Evolutionary conservation across 805 yeast species (phyloP).

Genomic region (Cyberlindnera nakhonratchasimensis): DNA sequence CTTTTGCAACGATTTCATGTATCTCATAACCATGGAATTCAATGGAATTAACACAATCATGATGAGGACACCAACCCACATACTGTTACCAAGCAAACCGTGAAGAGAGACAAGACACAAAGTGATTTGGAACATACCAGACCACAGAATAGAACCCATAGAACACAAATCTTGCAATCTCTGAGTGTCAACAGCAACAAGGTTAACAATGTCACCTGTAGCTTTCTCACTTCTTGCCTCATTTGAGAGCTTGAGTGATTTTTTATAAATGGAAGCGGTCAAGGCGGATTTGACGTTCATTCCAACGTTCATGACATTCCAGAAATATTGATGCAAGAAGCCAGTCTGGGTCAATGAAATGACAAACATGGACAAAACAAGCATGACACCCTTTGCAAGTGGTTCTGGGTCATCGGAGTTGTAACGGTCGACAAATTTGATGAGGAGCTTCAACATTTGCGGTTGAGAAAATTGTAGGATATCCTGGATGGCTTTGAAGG

Average conservation of each 20-base stretch:
- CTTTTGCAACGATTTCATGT: conserved; percentile 72
- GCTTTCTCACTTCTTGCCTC: conserved; percentile 69
- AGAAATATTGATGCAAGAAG: conserved; percentile 73
- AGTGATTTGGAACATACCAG: conserved; percentile 86
- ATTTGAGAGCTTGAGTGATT: conserved; percentile 63
- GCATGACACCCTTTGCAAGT: conserved; percentile 68
- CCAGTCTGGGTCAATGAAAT: conserved; percentile 77
- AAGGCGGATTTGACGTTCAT: conserved; percentile 71
- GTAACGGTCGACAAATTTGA: conserved; percentile 51
- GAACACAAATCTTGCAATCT: conserved; percentile 81
- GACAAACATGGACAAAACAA: conserved; percentile 70
- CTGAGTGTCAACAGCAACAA: conserved; percentile 93
- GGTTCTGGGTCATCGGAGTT: conserved; percentile 44
- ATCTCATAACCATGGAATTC: conserved; percentile 64
- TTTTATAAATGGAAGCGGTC: conserved; percentile 63
- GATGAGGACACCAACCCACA: conserved; percentile 93
- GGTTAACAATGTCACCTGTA: conserved; percentile 90
- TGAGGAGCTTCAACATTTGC: conserved; percentile 65
- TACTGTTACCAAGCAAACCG: conserved; percentile 74
- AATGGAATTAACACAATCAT: conserved; percentile 77
- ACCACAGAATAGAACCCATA: conserved; percentile 79
- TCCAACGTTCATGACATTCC: conserved; percentile 70
- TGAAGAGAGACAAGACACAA: conserved; percentile 73
- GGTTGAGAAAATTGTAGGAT: conserved; percentile 81
- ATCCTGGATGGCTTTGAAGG: conserved; percentile 77